Evolutionary conservation across 768 basidiomycete genomes (phyloP).

Genomic region (Pulveroboletus frians): DNA sequence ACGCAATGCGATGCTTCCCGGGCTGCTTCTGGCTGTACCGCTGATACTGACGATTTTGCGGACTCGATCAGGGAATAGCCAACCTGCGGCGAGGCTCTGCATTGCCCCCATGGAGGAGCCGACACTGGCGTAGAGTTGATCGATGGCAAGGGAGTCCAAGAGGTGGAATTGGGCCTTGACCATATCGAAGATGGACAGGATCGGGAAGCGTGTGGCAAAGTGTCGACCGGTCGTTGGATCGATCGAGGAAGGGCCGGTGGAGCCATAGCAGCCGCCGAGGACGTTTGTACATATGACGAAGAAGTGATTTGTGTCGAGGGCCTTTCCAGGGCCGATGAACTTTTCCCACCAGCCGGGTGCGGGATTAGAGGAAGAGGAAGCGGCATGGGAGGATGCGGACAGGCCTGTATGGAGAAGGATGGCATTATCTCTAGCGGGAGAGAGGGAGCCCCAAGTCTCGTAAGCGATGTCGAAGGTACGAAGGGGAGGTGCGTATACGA

Average conservation of each 20-base stretch:
- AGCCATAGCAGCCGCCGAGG: slow-evolving; percentile 95
- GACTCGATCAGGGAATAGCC: slow-evolving; percentile 85
- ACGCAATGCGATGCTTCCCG: slow-evolving; percentile 91
- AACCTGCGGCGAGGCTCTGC: slow-evolving; percentile 95
- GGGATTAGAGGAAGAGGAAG: slow-evolving; percentile 70
- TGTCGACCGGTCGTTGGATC: slow-evolving; percentile 62
- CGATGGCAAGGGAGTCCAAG: slow-evolving; percentile 77
- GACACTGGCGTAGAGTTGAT: slow-evolving; percentile 87
- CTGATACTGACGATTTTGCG: slow-evolving; percentile 91
- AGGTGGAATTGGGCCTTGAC: slow-evolving; percentile 87
- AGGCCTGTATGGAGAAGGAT: slow-evolving; percentile 96
- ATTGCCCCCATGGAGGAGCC: slow-evolving; percentile 97
- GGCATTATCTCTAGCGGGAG: slow-evolving; percentile 71
- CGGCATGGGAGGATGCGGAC: slow-evolving; percentile 93
- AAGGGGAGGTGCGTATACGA: slow-evolving; percentile 58
- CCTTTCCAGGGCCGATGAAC: slow-evolving; percentile 93
- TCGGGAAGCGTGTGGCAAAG: slow-evolving; percentile 89
- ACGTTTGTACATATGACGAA: slow-evolving; percentile 96
- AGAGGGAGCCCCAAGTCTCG: slow-evolving; percentile 95
- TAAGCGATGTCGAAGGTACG: slow-evolving; percentile 85
- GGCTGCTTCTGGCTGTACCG: slow-evolving; percentile 88
- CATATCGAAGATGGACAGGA: slow-evolving; percentile 96
- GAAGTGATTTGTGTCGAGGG: slow-evolving; percentile 88
- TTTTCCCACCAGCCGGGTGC: slow-evolving; percentile 97
- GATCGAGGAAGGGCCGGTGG: slow-evolving; percentile 87